Evolutionary conservation across 2,329 filamentous ascomycete genomes (phyloP).

Genomic region (Hypomyces perniciosus): DNA sequence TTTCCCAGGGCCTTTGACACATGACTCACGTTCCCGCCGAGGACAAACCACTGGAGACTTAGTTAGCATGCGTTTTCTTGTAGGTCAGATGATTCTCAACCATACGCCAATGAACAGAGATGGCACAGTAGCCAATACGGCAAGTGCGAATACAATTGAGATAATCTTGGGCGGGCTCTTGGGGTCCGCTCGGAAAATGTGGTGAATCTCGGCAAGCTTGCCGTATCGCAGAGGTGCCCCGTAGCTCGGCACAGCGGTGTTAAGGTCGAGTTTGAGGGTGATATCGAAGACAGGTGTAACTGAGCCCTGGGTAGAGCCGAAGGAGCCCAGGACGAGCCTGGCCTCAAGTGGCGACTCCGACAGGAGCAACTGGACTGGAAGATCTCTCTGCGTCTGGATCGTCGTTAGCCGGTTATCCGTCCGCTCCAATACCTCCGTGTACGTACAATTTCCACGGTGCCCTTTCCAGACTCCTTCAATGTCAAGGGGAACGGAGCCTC

Average conservation of each 20-base stretch:
- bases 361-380: conserved; percentile 74
- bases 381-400: conserved; percentile 74
- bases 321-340: conserved; percentile 80
- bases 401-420: conserved; percentile 22
- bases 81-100: neutral
- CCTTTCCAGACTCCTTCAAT: conserved; percentile 85
- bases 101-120: conserved; percentile 60
- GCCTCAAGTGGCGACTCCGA: conserved; percentile 65
- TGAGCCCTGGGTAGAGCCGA: conserved; percentile 66
- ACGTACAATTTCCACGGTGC: conserved; percentile 74
- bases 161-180: conserved; percentile 75
- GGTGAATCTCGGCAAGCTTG: conserved; percentile 77
- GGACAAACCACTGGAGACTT: conserved; percentile 60
- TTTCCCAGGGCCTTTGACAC: conserved; percentile 65
- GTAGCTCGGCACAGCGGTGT: conserved; percentile 51
- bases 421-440: neutral
- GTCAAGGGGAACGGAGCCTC: conserved; percentile 82
- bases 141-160: conserved; percentile 68
- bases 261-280: conserved; percentile 57
- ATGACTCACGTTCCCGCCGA: conserved; percentile 81
- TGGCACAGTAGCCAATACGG: conserved; percentile 68
- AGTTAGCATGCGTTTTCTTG: conserved; percentile 17
- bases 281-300: conserved; percentile 69
- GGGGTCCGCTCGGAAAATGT: conserved; percentile 78
- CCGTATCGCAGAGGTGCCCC: conserved; percentile 75